A percentile compares a stretch with the other conserved stretches of the same genome.
phyloP scores from a whole-genome alignment of 768 basidiomycete species.

The Floccularia luteovirens region DNA sequence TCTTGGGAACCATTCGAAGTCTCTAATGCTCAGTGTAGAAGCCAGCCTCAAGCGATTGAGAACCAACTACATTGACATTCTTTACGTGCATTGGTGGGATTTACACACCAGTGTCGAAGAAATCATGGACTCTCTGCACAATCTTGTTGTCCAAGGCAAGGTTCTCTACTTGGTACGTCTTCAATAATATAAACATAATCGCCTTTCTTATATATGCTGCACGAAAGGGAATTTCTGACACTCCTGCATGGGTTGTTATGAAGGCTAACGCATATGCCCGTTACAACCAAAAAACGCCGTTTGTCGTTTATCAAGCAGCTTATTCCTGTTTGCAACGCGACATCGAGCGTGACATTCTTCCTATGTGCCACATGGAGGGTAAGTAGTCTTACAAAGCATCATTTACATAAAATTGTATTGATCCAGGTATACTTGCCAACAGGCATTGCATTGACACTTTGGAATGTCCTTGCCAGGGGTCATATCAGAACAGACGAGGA shows the following conservation, averaged over 20 bases:
- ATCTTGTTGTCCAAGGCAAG: conserved; percentile 37
- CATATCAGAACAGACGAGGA: no score
- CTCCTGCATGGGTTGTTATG: background rate
- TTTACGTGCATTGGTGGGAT: conserved; percentile 39
- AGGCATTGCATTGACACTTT: no score
- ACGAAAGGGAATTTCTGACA: conserved; percentile 6
- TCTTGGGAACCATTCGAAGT: conserved; percentile 32
- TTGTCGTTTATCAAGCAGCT: background rate
- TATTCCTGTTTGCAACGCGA: background rate
- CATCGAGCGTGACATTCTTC: background rate
- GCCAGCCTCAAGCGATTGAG: conserved; percentile 30
- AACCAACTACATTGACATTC: conserved; percentile 29
- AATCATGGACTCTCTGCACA: conserved; percentile 41
- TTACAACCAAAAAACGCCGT: background rate
- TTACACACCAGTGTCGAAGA: conserved; percentile 38
- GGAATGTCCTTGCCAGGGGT: no score
- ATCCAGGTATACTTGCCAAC: no score
- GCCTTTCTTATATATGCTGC: conserved; percentile 1
- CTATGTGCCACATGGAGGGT: no score
- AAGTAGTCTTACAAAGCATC: no score
- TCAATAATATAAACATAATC: background rate
- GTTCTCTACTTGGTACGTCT: conserved; percentile 25
- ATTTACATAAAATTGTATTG: no score
- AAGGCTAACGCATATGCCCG: background rate
- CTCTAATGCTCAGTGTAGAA: conserved; percentile 25